A percentile compares a stretch with the other conserved stretches of the same genome.
Conservation (phyloP, 345 rosid species). For the Salix suchowensis region DNA sequence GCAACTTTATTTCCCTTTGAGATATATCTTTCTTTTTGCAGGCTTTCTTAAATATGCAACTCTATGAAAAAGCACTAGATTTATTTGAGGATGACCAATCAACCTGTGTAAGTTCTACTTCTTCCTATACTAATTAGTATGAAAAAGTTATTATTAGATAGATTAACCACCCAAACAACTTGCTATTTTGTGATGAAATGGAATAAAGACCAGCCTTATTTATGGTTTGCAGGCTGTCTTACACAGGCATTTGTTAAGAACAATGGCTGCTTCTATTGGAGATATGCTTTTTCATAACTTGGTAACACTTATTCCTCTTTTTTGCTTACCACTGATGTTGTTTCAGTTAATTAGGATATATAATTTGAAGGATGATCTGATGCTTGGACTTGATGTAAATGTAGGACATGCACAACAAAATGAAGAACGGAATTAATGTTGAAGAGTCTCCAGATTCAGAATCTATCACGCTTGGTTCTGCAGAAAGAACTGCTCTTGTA, state of each 20-base stretch:
- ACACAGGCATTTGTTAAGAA: conserved; percentile 86
- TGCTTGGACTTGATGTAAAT: conserved; percentile 8
- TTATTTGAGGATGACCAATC: conserved; percentile 87
- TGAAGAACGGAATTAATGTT: conserved; percentile 71
- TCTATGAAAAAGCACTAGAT: conserved; percentile 83
- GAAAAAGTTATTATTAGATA: background rate
- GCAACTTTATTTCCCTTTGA: conserved; percentile 9
- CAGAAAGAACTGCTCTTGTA: conserved; percentile 71
- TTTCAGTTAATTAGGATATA: conserved; percentile 12
- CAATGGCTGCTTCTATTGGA: conserved; percentile 59
- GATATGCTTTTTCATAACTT: conserved; percentile 66
- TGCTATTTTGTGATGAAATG: conserved; percentile 21
- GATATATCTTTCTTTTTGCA: conserved; percentile 30
- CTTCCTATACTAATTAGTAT: background rate
- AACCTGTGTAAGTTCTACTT: conserved; percentile 64
- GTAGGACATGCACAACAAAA: conserved; percentile 69
- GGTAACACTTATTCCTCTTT: conserved; percentile 42
- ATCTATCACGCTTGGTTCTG: conserved; percentile 40
- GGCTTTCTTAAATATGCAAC: conserved; percentile 87
- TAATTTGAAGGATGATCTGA: conserved; percentile 11
- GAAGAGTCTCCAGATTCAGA: conserved; percentile 58
- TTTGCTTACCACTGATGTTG: conserved; percentile 1
- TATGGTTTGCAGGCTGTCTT: conserved; percentile 62
- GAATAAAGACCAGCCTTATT: conserved; percentile 6
- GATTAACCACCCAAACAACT: background rate